phyloP scores from a whole-genome alignment of 768 basidiomycete species.

The Dacryopinax spathularia region DNA sequence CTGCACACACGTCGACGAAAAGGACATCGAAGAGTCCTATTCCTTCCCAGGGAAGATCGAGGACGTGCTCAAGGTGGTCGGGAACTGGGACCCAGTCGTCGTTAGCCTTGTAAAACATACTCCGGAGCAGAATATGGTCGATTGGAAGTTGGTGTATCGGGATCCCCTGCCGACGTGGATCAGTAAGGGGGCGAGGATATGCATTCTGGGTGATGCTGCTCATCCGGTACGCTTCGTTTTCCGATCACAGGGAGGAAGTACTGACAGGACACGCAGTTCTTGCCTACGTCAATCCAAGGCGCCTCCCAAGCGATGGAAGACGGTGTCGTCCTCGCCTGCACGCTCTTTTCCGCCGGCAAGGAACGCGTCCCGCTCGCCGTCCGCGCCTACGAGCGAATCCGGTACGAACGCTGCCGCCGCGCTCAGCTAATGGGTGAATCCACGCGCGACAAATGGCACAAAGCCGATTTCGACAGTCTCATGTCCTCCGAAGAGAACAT shows the following conservation, averaged over 20 bases:
- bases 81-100: slow-evolving; percentile 9
- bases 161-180: slow-evolving; percentile 20
- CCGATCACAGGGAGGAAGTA: neutral
- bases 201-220: slow-evolving; percentile 21
- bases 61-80: slow-evolving; percentile 10
- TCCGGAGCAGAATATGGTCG: slow-evolving; percentile 11
- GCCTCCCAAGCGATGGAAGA: slow-evolving; percentile 2
- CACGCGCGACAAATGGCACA: slow-evolving; percentile 5
- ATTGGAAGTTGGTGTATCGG: slow-evolving; percentile 20
- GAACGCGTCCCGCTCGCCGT: neutral
- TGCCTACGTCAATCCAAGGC: neutral
- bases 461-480: slow-evolving; percentile 1
- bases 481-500: slow-evolving; percentile 3
- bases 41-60: neutral
- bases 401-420: slow-evolving; percentile 5
- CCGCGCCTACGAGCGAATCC: neutral
- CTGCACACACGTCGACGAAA: neutral
- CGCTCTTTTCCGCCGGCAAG: slow-evolving; percentile 4
- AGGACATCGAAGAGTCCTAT: slow-evolving; percentile 8
- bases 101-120: neutral
- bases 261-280: neutral
- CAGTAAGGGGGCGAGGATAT: slow-evolving; percentile 14
- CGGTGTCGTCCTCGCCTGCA: neutral
- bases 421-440: neutral
- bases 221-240: neutral